These are phyloP conservation scores for Cladophialophora yegresii DNA, from an alignment of 2,329 filamentous ascomycete species.

Conservation along the genomic window DNA sequence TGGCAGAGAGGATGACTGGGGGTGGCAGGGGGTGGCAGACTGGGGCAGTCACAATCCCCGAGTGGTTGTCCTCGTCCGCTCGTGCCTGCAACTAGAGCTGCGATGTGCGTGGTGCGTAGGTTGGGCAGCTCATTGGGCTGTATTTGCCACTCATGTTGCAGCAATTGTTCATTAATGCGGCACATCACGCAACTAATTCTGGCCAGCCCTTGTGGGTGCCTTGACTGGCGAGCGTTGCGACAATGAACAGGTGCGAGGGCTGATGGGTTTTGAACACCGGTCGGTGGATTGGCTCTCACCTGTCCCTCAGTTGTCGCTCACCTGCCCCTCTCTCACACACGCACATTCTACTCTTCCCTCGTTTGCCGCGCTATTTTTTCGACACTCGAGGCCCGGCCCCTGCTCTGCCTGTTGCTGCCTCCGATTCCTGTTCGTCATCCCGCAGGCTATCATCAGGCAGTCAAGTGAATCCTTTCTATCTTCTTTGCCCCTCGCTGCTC, in stretches of 20 bases:
- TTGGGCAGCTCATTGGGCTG: slow-evolving; percentile 30
- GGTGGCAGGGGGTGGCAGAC: slow-evolving; percentile 14
- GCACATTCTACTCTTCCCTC: not conserved
- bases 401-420: slow-evolving; percentile 14
- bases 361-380: slow-evolving; percentile 11
- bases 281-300: slow-evolving; percentile 6
- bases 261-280: slow-evolving; percentile 5
- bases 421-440: slow-evolving; percentile 27
- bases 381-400: not conserved
- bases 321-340: not conserved
- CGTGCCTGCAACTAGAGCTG: slow-evolving; percentile 20
- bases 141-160: slow-evolving; percentile 29
- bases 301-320: not conserved
- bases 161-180: slow-evolving; percentile 18
- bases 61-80: slow-evolving; percentile 13
- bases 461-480: slow-evolving; percentile 6
- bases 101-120: slow-evolving; percentile 5
- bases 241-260: not conserved
- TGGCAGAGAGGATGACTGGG: slow-evolving; percentile 1
- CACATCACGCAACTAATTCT: slow-evolving; percentile 31
- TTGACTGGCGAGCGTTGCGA: not conserved
- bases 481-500: slow-evolving; percentile 19
- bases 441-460: slow-evolving; percentile 19
- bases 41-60: slow-evolving; percentile 9
- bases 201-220: not conserved